Base-by-base conservation (phyloP, 2,329 filamentous ascomycete genomes). In the Stachybotrys chartarum region DNA sequence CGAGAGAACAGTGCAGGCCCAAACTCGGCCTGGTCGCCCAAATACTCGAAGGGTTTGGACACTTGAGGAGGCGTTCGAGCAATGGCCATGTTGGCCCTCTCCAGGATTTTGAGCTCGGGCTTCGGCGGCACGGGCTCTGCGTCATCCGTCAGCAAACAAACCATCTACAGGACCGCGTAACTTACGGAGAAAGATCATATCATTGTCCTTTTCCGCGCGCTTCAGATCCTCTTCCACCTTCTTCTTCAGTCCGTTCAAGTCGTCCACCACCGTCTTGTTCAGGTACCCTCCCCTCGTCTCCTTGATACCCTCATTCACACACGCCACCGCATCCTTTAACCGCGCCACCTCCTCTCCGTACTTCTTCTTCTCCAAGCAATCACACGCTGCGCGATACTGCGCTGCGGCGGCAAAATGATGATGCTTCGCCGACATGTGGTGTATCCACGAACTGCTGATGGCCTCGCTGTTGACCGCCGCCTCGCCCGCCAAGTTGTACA, bases 331-430 rank as follows among this genome's bases (percentile, higher is more conserved):
- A 65, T 97, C 93, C 49, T 83, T 81, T 53, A 99, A 71, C 10
- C 94, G 81, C 1, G 94, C 91, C 18, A 99, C 87, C 74, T 99
- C 94, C 68, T 99, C 94, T 51, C 94, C 94, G 61, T 97, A 99
- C 66, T 87, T 95, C 52, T 88, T 80, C 79, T 96, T 97, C 72
- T 97, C 94, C 14, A 99, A 71, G 62, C 90, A 94, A 66, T 97
- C 92, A 59, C 91, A 87, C 0, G 94, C 91, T 30, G 93, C 91
- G 14, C 94, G 81, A 64, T 93, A 97, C 68, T 99, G 94, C 0
- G 94, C 94, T 0, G 94, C 94, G 0, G 91, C 93, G 1, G 93
- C 92, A 72, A 99, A 97, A 71, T 97, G 94, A 67, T 97, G 90
- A 66, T 97, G 92, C 70, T 97, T 99, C 6, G 93, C 94, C 30